Conservation (phyloP, 805 yeast species). For the Nakazawaea peltata region DNA sequence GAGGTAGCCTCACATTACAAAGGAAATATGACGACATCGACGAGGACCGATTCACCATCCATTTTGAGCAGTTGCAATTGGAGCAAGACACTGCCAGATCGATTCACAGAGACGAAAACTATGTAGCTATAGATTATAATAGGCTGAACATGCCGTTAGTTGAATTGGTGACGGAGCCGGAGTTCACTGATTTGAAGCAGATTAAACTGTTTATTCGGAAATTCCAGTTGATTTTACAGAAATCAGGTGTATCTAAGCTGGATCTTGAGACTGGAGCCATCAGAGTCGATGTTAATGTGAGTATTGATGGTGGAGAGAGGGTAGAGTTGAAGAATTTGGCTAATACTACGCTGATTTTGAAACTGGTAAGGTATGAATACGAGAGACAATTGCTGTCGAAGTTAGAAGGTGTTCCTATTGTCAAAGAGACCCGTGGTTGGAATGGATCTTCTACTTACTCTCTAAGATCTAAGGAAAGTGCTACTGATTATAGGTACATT, state of each 20-base stretch:
- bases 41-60: slow-evolving; percentile 35
- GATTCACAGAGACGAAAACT: slow-evolving; percentile 37
- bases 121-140: slow-evolving; percentile 62
- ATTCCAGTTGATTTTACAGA: slow-evolving; percentile 63
- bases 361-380: slow-evolving; percentile 71
- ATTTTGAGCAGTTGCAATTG: slow-evolving; percentile 75
- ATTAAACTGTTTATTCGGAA: slow-evolving; percentile 76
- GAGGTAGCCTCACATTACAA: slow-evolving; percentile 49
- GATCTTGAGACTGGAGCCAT: slow-evolving; percentile 93
- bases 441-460: slow-evolving; percentile 63
- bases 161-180: slow-evolving; percentile 89
- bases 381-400: slow-evolving; percentile 54
- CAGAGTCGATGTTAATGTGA: slow-evolving; percentile 91
- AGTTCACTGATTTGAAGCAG: slow-evolving; percentile 57
- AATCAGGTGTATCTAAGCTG: slow-evolving; percentile 72
- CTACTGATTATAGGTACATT: slow-evolving; percentile 85
- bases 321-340: slow-evolving; percentile 89
- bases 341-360: slow-evolving; percentile 69
- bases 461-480: slow-evolving; percentile 69
- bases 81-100: slow-evolving; percentile 95
- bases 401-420: slow-evolving; percentile 19
- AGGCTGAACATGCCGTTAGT: slow-evolving; percentile 81
- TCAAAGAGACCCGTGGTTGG: slow-evolving; percentile 84
- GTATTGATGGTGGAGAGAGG: slow-evolving; percentile 61
- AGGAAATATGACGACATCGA: slow-evolving; percentile 46